Percentiles rank a stretch among this genome's conserved stretches.
phyloP scores from a whole-genome alignment of 106 monocot genomes.

The Amphibolis antarctica region DNA sequence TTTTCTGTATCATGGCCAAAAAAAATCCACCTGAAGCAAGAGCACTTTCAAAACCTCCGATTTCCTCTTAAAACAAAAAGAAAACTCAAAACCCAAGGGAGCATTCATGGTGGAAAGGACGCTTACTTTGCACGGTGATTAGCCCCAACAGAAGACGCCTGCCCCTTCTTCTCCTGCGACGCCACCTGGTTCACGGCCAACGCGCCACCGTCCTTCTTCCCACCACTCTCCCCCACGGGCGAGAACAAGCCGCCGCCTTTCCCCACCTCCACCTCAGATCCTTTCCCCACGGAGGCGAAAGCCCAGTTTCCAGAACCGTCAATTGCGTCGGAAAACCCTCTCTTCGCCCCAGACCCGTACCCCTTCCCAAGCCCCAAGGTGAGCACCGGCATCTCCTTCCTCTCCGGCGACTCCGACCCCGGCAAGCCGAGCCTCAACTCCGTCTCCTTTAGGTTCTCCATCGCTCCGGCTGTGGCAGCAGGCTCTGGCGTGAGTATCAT shows the following conservation, averaged over 20 bases:
- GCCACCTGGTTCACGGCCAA: too few species aligned
- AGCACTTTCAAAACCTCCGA: too few species aligned
- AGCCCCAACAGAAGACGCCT: not conserved
- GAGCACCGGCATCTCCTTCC: slow-evolving; percentile 5
- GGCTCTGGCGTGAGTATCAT: slow-evolving; percentile 51
- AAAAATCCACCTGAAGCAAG: too few species aligned
- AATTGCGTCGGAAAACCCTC: slow-evolving; percentile 21
- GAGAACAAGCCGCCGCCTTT: slow-evolving; percentile 31
- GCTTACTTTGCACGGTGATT: not conserved
- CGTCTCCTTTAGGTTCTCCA: slow-evolving; percentile 29
- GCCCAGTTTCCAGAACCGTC: slow-evolving; percentile 9
- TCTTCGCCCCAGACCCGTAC: slow-evolving; percentile 35
- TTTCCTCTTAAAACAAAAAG: too few species aligned
- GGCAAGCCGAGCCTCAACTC: slow-evolving; percentile 73
- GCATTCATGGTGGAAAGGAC: too few species aligned
- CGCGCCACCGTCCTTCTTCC: not conserved
- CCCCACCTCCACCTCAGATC: slow-evolving; percentile 24
- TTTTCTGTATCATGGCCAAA: too few species aligned
- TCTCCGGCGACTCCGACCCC: slow-evolving; percentile 36
- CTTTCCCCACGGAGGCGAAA: slow-evolving; percentile 9
- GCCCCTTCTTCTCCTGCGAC: not conserved
- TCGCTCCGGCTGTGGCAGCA: not conserved
- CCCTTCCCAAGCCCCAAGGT: slow-evolving; percentile 31
- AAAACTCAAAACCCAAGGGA: too few species aligned
- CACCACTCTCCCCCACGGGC: not conserved